phyloP scores from a whole-genome alignment of 2,329 filamentous ascomycete species.

The Fusarium subglutinans region DNA sequence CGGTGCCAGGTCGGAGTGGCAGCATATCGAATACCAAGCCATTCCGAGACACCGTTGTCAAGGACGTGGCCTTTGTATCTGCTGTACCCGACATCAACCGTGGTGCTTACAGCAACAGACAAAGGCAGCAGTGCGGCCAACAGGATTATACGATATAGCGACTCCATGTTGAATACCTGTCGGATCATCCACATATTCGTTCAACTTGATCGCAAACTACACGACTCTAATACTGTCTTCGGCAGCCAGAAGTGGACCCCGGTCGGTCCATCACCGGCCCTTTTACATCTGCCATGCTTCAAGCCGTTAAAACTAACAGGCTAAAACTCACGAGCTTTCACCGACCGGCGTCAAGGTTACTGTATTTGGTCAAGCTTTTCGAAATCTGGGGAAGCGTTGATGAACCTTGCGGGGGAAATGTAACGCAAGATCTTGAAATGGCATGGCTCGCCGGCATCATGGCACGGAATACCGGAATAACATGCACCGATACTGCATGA shows the following conservation, averaged over 20 bases:
- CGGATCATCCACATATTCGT: background rate
- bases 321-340: background rate
- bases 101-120: constrained; percentile 10
- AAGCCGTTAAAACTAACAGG: background rate
- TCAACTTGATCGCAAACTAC: too few species aligned
- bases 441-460: background rate
- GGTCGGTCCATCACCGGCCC: background rate
- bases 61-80: constrained; percentile 68
- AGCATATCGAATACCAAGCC: constrained; percentile 80
- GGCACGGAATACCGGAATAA: background rate
- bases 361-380: background rate
- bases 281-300: background rate
- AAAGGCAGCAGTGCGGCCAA: constrained; percentile 1
- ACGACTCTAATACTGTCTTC: background rate
- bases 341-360: background rate
- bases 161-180: background rate
- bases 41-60: constrained; percentile 70
- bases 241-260: background rate
- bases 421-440: background rate
- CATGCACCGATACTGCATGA: background rate
- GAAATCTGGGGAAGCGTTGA: constrained; percentile 1
- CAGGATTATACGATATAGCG: background rate
- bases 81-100: constrained; percentile 72
- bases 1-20: constrained; percentile 72
- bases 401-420: constrained; percentile 10